Evolutionary conservation across 2,329 filamentous ascomycete genomes (phyloP).

Genomic region (Ophioceras dolichostomum): DNA sequence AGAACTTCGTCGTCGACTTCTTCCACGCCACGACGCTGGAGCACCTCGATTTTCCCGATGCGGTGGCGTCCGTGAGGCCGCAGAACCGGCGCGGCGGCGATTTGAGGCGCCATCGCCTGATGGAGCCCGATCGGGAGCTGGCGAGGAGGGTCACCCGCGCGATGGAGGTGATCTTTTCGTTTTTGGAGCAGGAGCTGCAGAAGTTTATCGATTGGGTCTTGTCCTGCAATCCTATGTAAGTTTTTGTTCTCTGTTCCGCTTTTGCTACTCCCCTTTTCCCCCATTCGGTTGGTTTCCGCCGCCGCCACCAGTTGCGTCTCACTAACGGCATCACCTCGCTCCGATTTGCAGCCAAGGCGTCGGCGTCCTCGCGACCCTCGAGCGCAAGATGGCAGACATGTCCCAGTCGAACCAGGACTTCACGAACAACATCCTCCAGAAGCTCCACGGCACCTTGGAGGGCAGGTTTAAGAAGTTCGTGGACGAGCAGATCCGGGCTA

Average conservation of each 20-base stretch:
- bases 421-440: conserved; percentile 64
- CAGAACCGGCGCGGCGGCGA: conserved; percentile 60
- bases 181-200: conserved; percentile 68
- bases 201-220: conserved; percentile 75
- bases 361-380: conserved; percentile 69
- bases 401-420: conserved; percentile 92
- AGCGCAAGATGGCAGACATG: conserved; percentile 66
- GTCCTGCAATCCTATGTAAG: conserved; percentile 68
- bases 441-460: conserved; percentile 62
- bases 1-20: conserved; percentile 95
- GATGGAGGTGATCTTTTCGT: conserved; percentile 82
- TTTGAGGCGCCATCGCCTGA: conserved; percentile 59
- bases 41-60: conserved; percentile 71
- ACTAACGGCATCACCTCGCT: too few species aligned
- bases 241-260: conserved; percentile 13
- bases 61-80: conserved; percentile 54
- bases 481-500: conserved; percentile 87
- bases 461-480: conserved; percentile 77
- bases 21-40: conserved; percentile 88
- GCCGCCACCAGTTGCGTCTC: too few species aligned
- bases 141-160: conserved; percentile 74
- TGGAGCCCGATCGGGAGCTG: conserved; percentile 79
- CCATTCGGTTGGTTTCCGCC: too few species aligned
- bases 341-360: conserved; percentile 80
- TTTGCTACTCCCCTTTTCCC: too few species aligned